Evolutionary conservation across 2,329 filamentous ascomycete genomes (phyloP).

Genomic region (Colletotrichum agaves): DNA sequence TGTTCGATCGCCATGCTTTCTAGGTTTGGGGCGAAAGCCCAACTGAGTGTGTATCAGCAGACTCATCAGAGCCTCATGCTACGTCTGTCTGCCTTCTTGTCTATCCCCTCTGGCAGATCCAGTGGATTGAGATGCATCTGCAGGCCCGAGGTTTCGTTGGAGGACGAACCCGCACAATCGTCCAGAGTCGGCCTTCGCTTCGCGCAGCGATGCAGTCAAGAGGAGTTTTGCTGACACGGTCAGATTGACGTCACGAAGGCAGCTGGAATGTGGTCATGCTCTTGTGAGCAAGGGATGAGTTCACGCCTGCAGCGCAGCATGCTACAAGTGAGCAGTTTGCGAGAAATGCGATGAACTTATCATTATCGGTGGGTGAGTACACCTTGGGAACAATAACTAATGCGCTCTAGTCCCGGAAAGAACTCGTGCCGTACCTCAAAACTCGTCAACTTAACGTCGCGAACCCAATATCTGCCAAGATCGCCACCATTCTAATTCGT

Average conservation of each 20-base stretch:
- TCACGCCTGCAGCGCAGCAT: not conserved
- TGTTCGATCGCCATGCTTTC: no score
- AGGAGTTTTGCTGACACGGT: not conserved
- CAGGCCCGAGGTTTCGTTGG: not conserved
- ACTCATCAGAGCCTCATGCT: no score
- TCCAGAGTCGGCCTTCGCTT: not conserved
- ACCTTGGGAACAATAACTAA: not conserved
- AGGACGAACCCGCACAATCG: not conserved
- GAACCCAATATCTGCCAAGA: slow-evolving; percentile 12
- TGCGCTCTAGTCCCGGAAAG: no score
- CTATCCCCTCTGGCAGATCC: no score
- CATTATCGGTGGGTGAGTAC: not conserved
- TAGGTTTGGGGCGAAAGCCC: no score
- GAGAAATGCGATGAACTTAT: not conserved
- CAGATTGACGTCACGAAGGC: not conserved
- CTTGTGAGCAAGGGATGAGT: not conserved
- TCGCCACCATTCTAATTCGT: slow-evolving; percentile 3
- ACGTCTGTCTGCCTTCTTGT: no score
- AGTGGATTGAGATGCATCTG: not conserved
- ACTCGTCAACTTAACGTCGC: slow-evolving; percentile 6
- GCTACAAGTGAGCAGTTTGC: not conserved
- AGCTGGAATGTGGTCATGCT: no score
- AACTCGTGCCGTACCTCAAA: not conserved
- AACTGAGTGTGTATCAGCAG: no score
- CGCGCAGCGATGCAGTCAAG: not conserved